Base-by-base conservation (phyloP, 1,284 basidiomycete genomes). In the Phellinidium pouzarii region DNA sequence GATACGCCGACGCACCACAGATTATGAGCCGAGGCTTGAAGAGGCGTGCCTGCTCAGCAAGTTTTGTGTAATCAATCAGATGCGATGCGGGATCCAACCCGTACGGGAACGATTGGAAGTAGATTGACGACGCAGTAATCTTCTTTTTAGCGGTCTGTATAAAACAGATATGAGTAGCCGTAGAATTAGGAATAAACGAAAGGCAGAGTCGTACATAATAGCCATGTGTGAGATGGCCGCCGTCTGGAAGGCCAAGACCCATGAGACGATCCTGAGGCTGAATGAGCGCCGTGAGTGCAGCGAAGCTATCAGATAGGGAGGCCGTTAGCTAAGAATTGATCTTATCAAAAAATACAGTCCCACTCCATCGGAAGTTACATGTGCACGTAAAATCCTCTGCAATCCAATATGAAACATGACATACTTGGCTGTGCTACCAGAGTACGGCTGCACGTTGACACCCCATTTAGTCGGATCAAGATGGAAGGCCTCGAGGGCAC, bases 381-480 rank as follows among this genome's bases (percentile, higher is more conserved):
- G 31, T 11, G 31, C 31, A 8, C 31, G 14, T 14, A 14, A 34
- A 14, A 14, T 34, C 31, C 31, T 14, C 7, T 40, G 37, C 2
- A n/a, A 19, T 17, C 7, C 19, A 52, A 54, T 43, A 48, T 49
- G 3, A 25, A 27, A 50, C 19, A 12, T 41, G 25, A 58, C 59
- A 52, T 46, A 82, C 87, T 68, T 68, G 84, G 52, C 52, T 19
- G 52, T 83, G 59, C 87, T 82, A 62, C 91, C 94, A 64, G 94
- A 97, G 77, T 99, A 99, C 17, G 96, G 96, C 75, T 99, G 96
- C 58, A 99, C 96, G 68, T 99, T 99, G 71, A 99, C 94, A 64
- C 96, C 95, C 96, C 96, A 99, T 65, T 84, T 80, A 57, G 80
- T 77, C 50, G 90, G 82, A 73, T 98, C 94, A 60, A 98, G 88